Evolutionary conservation across 2,329 filamentous ascomycete species (phyloP).

Genomic region (Emydomyces testavorans): DNA sequence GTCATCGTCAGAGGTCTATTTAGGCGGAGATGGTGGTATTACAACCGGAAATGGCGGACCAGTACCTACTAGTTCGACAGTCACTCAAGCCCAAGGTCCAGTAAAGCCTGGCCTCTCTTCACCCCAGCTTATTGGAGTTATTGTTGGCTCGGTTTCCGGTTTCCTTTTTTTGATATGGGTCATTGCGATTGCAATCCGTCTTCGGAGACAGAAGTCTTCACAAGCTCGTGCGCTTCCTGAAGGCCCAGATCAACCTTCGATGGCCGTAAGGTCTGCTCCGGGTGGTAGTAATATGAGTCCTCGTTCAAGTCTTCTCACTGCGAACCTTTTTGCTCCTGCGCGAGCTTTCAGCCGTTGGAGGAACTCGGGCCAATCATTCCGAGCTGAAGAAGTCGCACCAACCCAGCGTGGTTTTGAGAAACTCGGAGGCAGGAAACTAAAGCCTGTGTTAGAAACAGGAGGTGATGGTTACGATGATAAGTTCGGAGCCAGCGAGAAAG

Average conservation of each 20-base stretch:
- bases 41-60: conserved; percentile 8
- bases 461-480: conserved; percentile 37
- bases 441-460: conserved; percentile 36
- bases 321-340: conserved; percentile 29
- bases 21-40: conserved; percentile 13
- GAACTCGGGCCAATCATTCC: conserved; percentile 27
- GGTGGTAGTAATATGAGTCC: conserved; percentile 19
- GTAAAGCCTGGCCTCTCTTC: conserved; percentile 28
- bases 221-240: conserved; percentile 11
- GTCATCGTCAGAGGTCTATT: conserved; percentile 6
- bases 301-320: conserved; percentile 31
- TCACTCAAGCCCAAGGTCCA: conserved; percentile 13
- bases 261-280: conserved; percentile 17
- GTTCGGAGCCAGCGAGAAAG: conserved; percentile 20
- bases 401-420: conserved; percentile 41
- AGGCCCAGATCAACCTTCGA: conserved; percentile 13
- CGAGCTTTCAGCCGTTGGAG: conserved; percentile 33
- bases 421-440: conserved; percentile 39
- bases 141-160: conserved; percentile 52
- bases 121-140: conserved; percentile 48
- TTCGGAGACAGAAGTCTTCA: conserved; percentile 36
- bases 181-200: conserved; percentile 42
- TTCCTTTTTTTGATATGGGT: conserved; percentile 39
- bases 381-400: conserved; percentile 26
- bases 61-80: conserved; percentile 10